A percentile compares a stretch with the other conserved stretches of the same genome.
Conservation (phyloP, 164 flowering plant species). For the Taxillus chinensis region DNA sequence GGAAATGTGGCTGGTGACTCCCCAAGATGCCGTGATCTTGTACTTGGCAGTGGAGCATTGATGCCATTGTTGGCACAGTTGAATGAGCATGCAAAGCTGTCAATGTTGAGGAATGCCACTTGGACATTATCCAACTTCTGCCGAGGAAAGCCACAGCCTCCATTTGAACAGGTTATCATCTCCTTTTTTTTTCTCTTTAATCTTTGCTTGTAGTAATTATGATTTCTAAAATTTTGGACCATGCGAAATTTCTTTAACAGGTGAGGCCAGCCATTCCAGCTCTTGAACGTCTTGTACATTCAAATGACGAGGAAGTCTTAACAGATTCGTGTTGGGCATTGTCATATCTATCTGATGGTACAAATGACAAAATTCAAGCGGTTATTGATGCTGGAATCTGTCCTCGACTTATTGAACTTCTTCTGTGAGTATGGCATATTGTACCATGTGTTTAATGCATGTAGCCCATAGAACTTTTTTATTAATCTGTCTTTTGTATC, state of each 20-base stretch:
- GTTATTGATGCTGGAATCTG: slow-evolving; percentile 71
- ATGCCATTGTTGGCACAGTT: slow-evolving; percentile 51
- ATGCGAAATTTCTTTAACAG: slow-evolving; percentile 19
- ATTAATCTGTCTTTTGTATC: slow-evolving; percentile 1
- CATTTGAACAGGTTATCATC: slow-evolving; percentile 51
- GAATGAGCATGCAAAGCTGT: slow-evolving; percentile 66
- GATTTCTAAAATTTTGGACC: background rate
- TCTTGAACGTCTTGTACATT: slow-evolving; percentile 51
- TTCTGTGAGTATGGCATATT: slow-evolving; percentile 31
- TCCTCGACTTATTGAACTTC: slow-evolving; percentile 58
- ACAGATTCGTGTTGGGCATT: slow-evolving; percentile 78
- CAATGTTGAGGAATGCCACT: slow-evolving; percentile 73
- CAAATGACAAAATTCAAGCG: slow-evolving; percentile 64
- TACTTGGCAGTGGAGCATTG: slow-evolving; percentile 54
- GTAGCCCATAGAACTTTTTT: background rate
- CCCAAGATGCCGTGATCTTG: slow-evolving; percentile 64
- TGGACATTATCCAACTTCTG: slow-evolving; percentile 78
- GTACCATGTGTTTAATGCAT: background rate
- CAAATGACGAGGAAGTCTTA: slow-evolving; percentile 64
- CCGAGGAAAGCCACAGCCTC: slow-evolving; percentile 73
- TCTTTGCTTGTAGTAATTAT: background rate
- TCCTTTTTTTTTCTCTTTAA: background rate
- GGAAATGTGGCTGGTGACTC: slow-evolving; percentile 86
- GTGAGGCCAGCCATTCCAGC: slow-evolving; percentile 67
- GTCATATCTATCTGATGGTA: slow-evolving; percentile 60